Percentiles rank a stretch among this genome's conserved stretches.
Conservation (phyloP, 495 filamentous ascomycete species). For the Penicillium argentinense region DNA sequence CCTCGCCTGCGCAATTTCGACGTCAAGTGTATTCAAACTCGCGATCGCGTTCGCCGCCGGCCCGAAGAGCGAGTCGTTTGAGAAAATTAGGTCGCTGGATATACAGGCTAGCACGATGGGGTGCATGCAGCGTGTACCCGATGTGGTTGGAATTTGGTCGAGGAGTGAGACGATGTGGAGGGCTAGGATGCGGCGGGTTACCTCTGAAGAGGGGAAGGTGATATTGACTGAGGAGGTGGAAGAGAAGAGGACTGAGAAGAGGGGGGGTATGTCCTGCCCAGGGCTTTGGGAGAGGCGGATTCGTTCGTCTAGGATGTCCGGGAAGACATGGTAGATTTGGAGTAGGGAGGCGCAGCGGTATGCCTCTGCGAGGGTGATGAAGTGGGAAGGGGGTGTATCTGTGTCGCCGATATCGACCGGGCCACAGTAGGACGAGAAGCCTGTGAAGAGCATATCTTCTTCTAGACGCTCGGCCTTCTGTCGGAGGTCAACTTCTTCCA, state of each 20-base stretch:
- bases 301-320: slow-evolving; percentile 21
- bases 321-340: slow-evolving; percentile 29
- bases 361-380: slow-evolving; percentile 24
- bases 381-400: slow-evolving; percentile 26
- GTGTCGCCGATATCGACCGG: slow-evolving; percentile 26
- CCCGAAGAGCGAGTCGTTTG: slow-evolving; percentile 19
- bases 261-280: slow-evolving; percentile 11
- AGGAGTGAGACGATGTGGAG: slow-evolving; percentile 26
- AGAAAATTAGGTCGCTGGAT: slow-evolving; percentile 28
- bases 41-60: slow-evolving; percentile 19
- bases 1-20: slow-evolving; percentile 28
- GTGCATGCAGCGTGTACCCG: slow-evolving; percentile 26
- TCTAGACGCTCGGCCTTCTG: slow-evolving; percentile 21
- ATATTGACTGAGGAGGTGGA: background rate
- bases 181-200: slow-evolving; percentile 19
- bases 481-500: slow-evolving; percentile 22
- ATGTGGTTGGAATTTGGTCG: slow-evolving; percentile 23
- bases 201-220: slow-evolving; percentile 8
- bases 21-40: slow-evolving; percentile 22
- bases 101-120: slow-evolving; percentile 23
- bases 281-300: slow-evolving; percentile 8
- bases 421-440: slow-evolving; percentile 23
- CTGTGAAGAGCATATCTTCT: slow-evolving; percentile 22
- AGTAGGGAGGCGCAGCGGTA: slow-evolving; percentile 26
- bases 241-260: slow-evolving; percentile 20